Evolutionary conservation across 805 yeast genomes (phyloP), one percentile per base, ranked within the genome.

Genomic region (Wickerhamiella slavikovae): DNA sequence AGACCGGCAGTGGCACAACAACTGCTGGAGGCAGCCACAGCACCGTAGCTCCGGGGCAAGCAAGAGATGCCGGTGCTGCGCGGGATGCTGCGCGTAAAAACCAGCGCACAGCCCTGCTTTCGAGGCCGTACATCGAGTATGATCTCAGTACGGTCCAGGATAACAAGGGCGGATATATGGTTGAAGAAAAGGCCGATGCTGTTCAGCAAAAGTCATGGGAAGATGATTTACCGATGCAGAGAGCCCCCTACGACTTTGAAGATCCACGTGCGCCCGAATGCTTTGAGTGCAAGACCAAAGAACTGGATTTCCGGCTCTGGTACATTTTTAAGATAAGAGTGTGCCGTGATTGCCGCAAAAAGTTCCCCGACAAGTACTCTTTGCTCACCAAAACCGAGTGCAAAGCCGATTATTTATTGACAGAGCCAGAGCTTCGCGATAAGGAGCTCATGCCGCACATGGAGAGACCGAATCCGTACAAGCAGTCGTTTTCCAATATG

Each of bases 331-430:
- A 27, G 10, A 55, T 73, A 17, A 58, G 78, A 10, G 94, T 83
- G 6, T 89, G 99, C 49, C 66, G 73, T 29, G 58, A 63, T 29
- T 89, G 98, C 50, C 69, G 68, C 20, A 68, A 67, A 41, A 60
- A 62, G 34, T 52, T 54, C 15, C 93, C 94, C 0, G 93, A 89
- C 23, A 89, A 89, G 44, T 89, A 85, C 48, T 68, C 96, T 0
- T 51, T 89, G 14, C 53, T 89, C 29, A 89, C 99, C 5, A 89
- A 89, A 52, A 89, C 99, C 0, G 99, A 89, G 52, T 82, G 94
- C 49, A 66, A 71, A 24, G 85, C 77, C 41, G 99, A 89, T 53
- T 89, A 89, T 48, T 63, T 89, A 24, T 50, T 89, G 17, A 89
- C 99, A 0, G 98, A 89, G 28, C 89, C 95, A 1, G 98, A 89